A percentile compares a stretch with the other conserved stretches of the same genome.
Conservation (phyloP, 1,284 basidiomycete species). For the Somion occarium region DNA sequence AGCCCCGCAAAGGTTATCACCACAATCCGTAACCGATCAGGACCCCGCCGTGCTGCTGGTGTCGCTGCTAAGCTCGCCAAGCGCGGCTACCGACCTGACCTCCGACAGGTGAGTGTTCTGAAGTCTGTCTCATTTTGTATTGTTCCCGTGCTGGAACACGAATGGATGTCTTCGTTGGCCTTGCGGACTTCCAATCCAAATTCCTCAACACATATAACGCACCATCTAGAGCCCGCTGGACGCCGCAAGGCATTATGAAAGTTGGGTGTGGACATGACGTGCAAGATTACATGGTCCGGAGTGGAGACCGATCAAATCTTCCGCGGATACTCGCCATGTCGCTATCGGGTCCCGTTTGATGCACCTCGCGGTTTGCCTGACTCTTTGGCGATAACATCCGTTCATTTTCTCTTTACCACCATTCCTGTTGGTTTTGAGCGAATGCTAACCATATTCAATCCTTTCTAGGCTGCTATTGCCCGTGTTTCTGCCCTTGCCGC, state of each 20-base stretch:
- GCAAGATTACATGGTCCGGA: conserved; percentile 53
- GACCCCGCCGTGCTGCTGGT: conserved; percentile 71
- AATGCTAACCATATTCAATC: conserved; percentile 10
- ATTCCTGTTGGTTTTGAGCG: not conserved
- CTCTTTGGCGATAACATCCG: conserved; percentile 65
- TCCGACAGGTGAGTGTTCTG: conserved; percentile 53
- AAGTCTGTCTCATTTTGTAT: conserved; percentile 34
- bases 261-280: conserved; percentile 84
- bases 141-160: too few relatives aligned
- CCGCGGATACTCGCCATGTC: conserved; percentile 56
- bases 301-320: conserved; percentile 59
- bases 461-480: conserved; percentile 68
- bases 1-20: conserved; percentile 42
- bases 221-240: conserved; percentile 61
- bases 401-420: conserved; percentile 9
- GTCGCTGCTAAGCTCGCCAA: conserved; percentile 63
- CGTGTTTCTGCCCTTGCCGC: conserved; percentile 74
- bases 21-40: conserved; percentile 67
- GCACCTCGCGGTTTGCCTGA: conserved; percentile 56
- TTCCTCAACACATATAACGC: conserved; percentile 16
- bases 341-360: conserved; percentile 69
- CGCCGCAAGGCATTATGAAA: conserved; percentile 56
- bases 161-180: too few relatives aligned
- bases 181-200: too few relatives aligned
- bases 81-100: conserved; percentile 80